Percentiles rank a stretch among this genome's conserved stretches.
Evolutionary conservation across 176 grass and related monocot genomes (phyloP).

Genomic region (Oryza coarctata): DNA sequence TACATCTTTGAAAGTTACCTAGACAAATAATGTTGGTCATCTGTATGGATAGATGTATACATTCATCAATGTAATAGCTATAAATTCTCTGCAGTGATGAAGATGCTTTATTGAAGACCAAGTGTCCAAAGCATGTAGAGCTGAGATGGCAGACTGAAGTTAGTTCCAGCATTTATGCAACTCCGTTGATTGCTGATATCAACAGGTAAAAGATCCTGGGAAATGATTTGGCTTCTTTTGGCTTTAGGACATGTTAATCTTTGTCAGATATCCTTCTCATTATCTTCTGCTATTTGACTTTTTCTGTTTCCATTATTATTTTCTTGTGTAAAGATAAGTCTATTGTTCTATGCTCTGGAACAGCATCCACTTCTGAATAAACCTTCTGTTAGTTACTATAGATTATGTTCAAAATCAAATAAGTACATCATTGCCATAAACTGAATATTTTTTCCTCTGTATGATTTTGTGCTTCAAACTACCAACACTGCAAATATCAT

Average conservation of each 20-base stretch:
- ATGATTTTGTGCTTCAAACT: slow-evolving; percentile 3
- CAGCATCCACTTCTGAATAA: slow-evolving; percentile 1
- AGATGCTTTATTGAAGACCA: slow-evolving; percentile 75
- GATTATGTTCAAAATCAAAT: slow-evolving; percentile 13
- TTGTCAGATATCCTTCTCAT: slow-evolving; percentile 14
- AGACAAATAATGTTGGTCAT: slow-evolving; percentile 5
- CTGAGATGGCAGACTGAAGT: slow-evolving; percentile 98
- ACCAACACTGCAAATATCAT: background rate
- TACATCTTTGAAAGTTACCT: slow-evolving; percentile 5
- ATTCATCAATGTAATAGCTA: slow-evolving; percentile 2
- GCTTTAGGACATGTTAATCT: slow-evolving; percentile 23
- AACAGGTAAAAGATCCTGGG: slow-evolving; percentile 64
- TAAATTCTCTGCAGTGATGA: slow-evolving; percentile 63
- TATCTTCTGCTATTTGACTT: background rate
- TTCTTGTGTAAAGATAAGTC: background rate
- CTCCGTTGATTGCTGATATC: slow-evolving; percentile 91
- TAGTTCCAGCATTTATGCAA: slow-evolving; percentile 97
- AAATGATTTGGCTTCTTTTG: background rate
- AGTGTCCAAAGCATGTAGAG: slow-evolving; percentile 84
- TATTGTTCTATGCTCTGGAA: background rate
- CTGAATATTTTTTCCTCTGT: background rate
- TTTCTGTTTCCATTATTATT: slow-evolving; percentile 24
- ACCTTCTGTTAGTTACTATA: background rate
- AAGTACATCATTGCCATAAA: background rate
- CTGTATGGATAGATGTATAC: slow-evolving; percentile 10